Evolutionary conservation across 1,139 yeast species (phyloP), one percentile per base, ranked within the genome.

Genomic region (Diutina rugosa): DNA sequence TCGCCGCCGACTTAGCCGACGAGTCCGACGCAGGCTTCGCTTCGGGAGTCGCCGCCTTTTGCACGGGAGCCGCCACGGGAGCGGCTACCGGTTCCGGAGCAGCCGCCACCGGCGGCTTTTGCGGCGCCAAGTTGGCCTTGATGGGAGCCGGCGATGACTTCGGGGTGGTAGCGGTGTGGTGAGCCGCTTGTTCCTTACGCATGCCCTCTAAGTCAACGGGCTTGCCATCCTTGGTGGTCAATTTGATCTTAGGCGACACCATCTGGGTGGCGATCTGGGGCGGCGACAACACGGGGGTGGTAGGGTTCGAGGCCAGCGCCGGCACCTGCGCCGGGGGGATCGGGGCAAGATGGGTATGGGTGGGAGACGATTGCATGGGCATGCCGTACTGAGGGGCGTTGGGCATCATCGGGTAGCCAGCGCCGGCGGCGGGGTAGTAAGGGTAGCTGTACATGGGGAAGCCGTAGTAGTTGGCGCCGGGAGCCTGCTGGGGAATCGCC

Each of bases 151-250:
- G 64, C 32, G 65, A 60, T 12, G 61, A 56, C 26, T 56, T 54
- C 10, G 68, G 67, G n/a, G 68, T 62, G 46, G 58, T 58, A 7
- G 61, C 53, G 26, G 63, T 56, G 28, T 58, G 60, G 6, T 63
- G 58, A n/a, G 58, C 61, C 63, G 26, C 32, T 6, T 21, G 10
- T 8, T 67, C 71, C 64, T 72, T 74, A 41, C 56, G 57, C 65
- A 73, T 73, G 55, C 73, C 78, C 57, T 76, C 79, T 60, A 74
- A 73, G 61, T 76, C 78, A 56, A 76, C 71, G 54, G 70, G 76
- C 59, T 71, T 74, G n/a, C 80, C 80, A 55, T 75, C 79, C 62
- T 72, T 75, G 58, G 75, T 77, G 56, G 80, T 74, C 59, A 76
- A 69, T 61, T 70, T 74, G 38, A 75, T 67, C 60, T 67, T 67